These are phyloP conservation scores for Lentithecium fluviatile DNA, from an alignment of 495 filamentous ascomycete genomes.

Conservation along the genomic window DNA sequence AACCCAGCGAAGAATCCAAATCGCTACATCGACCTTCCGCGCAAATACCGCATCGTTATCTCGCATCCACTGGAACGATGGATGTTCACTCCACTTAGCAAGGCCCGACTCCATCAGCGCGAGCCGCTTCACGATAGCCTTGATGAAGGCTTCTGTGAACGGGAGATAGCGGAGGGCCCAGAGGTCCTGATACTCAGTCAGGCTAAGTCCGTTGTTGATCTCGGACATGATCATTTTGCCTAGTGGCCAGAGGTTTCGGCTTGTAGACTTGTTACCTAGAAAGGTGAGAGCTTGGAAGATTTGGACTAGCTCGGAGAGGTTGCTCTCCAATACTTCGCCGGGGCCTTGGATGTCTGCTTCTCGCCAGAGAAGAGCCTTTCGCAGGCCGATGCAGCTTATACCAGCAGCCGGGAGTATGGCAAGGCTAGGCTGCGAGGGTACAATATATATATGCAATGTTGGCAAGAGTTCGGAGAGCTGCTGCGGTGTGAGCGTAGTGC, in stretches of 20 bases:
- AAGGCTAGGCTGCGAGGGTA: not conserved
- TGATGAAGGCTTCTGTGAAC: slow-evolving; percentile 4
- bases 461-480: slow-evolving; percentile 4
- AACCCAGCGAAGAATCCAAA: not conserved
- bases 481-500: slow-evolving; percentile 6
- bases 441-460: slow-evolving; percentile 19
- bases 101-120: not conserved
- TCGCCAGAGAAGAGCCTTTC: slow-evolving; percentile 2
- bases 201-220: not conserved
- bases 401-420: slow-evolving; percentile 3
- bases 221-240: not conserved
- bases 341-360: not conserved
- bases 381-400: slow-evolving; percentile 6
- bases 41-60: not conserved
- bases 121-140: not conserved
- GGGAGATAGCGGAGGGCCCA: slow-evolving; percentile 8
- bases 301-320: not conserved
- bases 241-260: not conserved
- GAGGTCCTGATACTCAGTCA: not conserved
- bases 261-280: not conserved
- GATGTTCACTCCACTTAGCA: not conserved
- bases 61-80: not conserved
- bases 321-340: not conserved
- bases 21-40: not conserved
- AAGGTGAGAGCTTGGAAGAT: slow-evolving; percentile 2